These are phyloP conservation scores for Hanseniaspora pseudoguilliermondii DNA, from an alignment of 805 yeast genomes.

Conservation along the genomic window DNA sequence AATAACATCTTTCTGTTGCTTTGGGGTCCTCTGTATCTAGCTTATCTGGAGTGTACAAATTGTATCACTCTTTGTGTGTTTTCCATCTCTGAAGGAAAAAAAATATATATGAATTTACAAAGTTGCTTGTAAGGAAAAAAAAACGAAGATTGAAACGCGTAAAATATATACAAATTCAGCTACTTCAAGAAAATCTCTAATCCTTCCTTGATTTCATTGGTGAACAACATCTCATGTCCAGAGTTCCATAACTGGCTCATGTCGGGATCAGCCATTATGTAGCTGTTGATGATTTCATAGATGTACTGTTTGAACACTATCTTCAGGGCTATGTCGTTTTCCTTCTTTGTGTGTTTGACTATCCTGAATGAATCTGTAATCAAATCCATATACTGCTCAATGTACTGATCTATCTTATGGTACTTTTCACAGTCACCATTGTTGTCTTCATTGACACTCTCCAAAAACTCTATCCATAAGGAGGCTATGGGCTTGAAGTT, in stretches of 20 bases:
- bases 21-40: no score
- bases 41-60: no score
- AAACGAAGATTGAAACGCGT: background rate
- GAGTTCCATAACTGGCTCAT: slow-evolving; percentile 8
- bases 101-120: no score
- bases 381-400: slow-evolving; percentile 25
- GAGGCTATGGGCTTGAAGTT: slow-evolving; percentile 27
- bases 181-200: slow-evolving; percentile 8
- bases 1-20: background rate
- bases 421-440: slow-evolving; percentile 46
- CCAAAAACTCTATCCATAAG: slow-evolving; percentile 45
- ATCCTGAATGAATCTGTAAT: slow-evolving; percentile 16
- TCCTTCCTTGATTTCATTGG: slow-evolving; percentile 4
- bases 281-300: slow-evolving; percentile 20
- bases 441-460: slow-evolving; percentile 55
- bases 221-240: background rate
- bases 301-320: slow-evolving; percentile 38
- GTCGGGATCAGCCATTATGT: slow-evolving; percentile 12
- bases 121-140: background rate
- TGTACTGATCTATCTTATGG: slow-evolving; percentile 32
- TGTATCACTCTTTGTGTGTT: no score
- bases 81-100: no score
- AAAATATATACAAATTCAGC: background rate
- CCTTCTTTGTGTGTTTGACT: slow-evolving; percentile 16
- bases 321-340: slow-evolving; percentile 43